Base-by-base conservation (phyloP, 2,329 filamentous ascomycete genomes). In the Trichoderma sp. region DNA sequence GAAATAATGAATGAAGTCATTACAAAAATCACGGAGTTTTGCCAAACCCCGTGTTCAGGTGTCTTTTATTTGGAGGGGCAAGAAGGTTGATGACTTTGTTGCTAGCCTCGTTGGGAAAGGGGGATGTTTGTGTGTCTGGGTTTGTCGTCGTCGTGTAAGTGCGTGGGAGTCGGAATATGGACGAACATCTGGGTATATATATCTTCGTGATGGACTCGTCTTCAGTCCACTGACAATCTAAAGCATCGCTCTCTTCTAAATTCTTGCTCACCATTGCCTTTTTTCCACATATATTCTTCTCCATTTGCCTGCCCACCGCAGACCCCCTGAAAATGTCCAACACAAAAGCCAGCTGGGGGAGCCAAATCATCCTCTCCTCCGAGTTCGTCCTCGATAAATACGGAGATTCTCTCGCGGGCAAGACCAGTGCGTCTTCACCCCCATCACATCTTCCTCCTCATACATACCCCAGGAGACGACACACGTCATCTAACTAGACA, bases 301-400 rank as follows among this genome's bases (percentile, higher is more conserved):
- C 12, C 10, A 14, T 3, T 4, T 34, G 9, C 30, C 30, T 10
- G 14, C 34, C 9, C 1, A 14, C 34, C 34, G 3, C 3, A 30
- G 7, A 7, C 3, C 28, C 28, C 28, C 7, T 30, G 28, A 0
- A 24, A 24, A 55, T 24, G 14, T 10, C 19, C 17, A 57, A n/a
- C 30, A 24, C 21, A 34, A 61, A 44, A 9, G 1, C 30, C 3
- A 28, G 5, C 15, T 41, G 3, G 28, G 26, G 14, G 15, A 30
- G 24, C n/a, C 51, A 47, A 34, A 9, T 63, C 28, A 63, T 63
- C 7, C 51, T 63, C 15, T 47, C 60, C 50, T 63, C 60, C 2
- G 60, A 63, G 43, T 47, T 19, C 43, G 7, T 63, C 5, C 51
- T 63, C 50, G 39, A 21, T 41, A 39, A 41, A 7, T 41, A 63